Evolutionary conservation across 1,284 basidiomycete species (phyloP), one percentile per base, ranked within the genome.

Genomic region (Schizophyllum amplum): DNA sequence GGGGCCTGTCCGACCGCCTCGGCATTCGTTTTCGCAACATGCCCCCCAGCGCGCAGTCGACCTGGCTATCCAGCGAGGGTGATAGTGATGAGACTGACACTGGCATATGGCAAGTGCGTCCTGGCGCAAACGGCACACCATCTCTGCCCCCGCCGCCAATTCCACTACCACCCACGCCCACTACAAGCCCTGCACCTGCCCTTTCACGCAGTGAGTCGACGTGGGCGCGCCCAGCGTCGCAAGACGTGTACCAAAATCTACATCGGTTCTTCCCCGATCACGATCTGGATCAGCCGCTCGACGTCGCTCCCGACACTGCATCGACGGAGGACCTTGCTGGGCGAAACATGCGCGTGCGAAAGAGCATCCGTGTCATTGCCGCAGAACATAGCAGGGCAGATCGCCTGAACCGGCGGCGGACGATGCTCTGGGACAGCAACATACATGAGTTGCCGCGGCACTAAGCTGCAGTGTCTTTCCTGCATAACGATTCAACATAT

Each of bases 231-330:
- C 95, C 96, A 1, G 80, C 84, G 25, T 82, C 91, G 0, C 90
- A 94, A 63, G 86, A 89, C 62, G 86, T 98, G 52, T 90, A 92
- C 68, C 85, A 94, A 55, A 81, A 91, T 57, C 77, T 98, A 17
- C 86, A 95, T 62, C 82, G 86, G 56, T 96, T 90, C 73, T 98
- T 98, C 76, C 94, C 94, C 5, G 81, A 89, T 60, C 89, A 94
- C 67, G 90, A 98, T 67, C 80, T 98, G 52, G 94, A 98, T 70
- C 86, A 90, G 66, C 90, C 92, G 0, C 82, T 95, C 27, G 27
- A 33, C 56, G 84, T 93, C 51, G 86, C 54, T 90, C 57, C 73
- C 79, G 17, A 73, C 75, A 5, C 77, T 82, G 11, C 78, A 80
- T 49, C 76, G 77, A 47, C 75, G 76, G 49, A 78, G 78, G 15